Evolutionary conservation across 169 alveolate genomes (phyloP), one percentile per base, ranked within the genome.

Genomic region (Theileria sp.): DNA sequence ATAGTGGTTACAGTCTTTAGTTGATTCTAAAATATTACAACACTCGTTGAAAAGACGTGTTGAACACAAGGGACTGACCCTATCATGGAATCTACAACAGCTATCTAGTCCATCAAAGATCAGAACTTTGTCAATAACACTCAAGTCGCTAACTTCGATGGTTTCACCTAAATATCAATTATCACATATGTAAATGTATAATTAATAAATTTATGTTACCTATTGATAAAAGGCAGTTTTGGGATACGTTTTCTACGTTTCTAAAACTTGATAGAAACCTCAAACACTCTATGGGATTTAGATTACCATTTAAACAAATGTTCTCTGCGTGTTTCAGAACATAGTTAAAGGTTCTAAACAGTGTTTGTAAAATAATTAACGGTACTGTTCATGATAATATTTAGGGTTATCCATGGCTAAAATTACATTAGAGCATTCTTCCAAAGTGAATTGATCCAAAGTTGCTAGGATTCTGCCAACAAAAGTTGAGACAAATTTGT

Each of bases 401-500:
- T 58, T 21, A 19, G 51, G 65, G 78, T 84, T 84, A 50, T 79
- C 75, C 90, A 84, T 84, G 23, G 90, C 86, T 83, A 77, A 23
- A 15, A 84, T 51, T 6, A 84, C 83, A 36, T 84, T 77, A 8
- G 87, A 13, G 69, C 90, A 84, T 67, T 84, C 90, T 17, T 25
- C 62, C 36, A 84, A 60, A 17, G 21, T 60, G 58, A 84, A 84
- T 36, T 84, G 75, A 56, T 60, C 38, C n/a, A 84, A 72, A 0
- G 77, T 54, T 13, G 90, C 90, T 6, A 77, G 75, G 17, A 84
- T 72, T 38, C 90, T 19, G 3, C 90, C 90, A 8, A 77, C 68
- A 49, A 66, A 84, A 23, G 90, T 77, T 17, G 83, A 75, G 54
- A 86, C 85, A 69, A 89, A 89, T 68, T 75, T 70, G 58, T 89